Conservation (phyloP, 1,284 basidiomycete species). For the Farysia itapuensis region DNA sequence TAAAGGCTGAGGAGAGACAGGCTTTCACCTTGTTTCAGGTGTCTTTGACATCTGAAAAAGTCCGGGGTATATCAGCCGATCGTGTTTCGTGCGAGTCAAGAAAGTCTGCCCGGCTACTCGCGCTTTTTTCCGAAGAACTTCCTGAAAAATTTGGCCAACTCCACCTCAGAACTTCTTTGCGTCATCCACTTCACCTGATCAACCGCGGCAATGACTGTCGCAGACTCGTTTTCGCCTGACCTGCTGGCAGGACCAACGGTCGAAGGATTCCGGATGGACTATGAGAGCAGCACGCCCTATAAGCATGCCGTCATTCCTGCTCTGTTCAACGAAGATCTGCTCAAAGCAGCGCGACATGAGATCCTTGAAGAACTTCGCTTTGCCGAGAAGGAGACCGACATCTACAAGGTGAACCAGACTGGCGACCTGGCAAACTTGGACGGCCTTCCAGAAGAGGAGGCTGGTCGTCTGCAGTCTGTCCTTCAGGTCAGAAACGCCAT, state of each 20-base stretch:
- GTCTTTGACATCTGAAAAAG: background rate
- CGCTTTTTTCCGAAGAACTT: too few relatives aligned
- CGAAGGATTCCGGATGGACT: slow-evolving; percentile 26
- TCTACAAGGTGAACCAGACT: slow-evolving; percentile 98
- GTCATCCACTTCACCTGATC: too few relatives aligned
- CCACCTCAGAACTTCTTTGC: too few relatives aligned
- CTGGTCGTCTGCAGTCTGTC: slow-evolving; percentile 44
- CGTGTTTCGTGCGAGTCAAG: too few relatives aligned
- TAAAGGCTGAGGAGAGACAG: too few relatives aligned
- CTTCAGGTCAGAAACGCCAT: slow-evolving; percentile 84
- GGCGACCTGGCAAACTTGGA: slow-evolving; percentile 92
- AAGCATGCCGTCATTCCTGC: slow-evolving; percentile 80
- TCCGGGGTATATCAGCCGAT: too few relatives aligned
- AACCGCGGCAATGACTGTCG: too few relatives aligned
- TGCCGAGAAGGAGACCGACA: slow-evolving; percentile 96
- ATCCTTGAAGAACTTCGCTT: slow-evolving; percentile 82
- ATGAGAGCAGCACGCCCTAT: slow-evolving; percentile 67
- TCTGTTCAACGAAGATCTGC: slow-evolving; percentile 80
- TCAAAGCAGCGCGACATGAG: slow-evolving; percentile 76
- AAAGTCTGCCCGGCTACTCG: too few relatives aligned
- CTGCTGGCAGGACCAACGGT: slow-evolving; percentile 29
- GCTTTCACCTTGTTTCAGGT: background rate
- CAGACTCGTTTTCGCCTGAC: slow-evolving; percentile 37
- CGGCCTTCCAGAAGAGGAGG: slow-evolving; percentile 66
- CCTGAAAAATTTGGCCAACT: too few relatives aligned